These are phyloP conservation scores for Cystobasidiopsis lactophilus DNA, from an alignment of 768 basidiomycete genomes.

Conservation along the genomic window DNA sequence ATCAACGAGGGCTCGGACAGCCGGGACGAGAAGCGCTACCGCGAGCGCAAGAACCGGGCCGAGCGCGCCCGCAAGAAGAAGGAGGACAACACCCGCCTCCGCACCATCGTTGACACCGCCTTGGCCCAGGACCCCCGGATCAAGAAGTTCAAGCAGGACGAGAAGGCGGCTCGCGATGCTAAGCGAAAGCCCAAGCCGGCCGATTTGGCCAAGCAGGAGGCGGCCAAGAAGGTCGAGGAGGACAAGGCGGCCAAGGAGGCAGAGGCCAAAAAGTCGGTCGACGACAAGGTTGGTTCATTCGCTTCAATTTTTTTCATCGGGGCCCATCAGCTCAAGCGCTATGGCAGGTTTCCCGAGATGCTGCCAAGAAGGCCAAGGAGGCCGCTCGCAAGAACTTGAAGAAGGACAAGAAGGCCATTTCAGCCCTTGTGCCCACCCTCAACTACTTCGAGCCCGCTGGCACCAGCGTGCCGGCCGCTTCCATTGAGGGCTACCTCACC, in stretches of 20 bases:
- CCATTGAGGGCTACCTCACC: slow-evolving; percentile 26
- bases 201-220: slow-evolving; percentile 31
- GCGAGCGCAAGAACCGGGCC: slow-evolving; percentile 97
- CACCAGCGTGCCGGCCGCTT: slow-evolving; percentile 23
- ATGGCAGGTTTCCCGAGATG: slow-evolving; percentile 71
- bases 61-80: slow-evolving; percentile 92
- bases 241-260: slow-evolving; percentile 41
- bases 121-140: slow-evolving; percentile 74
- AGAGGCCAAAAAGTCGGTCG: slow-evolving; percentile 36
- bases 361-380: slow-evolving; percentile 70
- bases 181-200: slow-evolving; percentile 39
- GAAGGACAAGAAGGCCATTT: slow-evolving; percentile 24
- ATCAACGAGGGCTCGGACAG: slow-evolving; percentile 94
- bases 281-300: slow-evolving; percentile 57
- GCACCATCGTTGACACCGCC: slow-evolving; percentile 64
- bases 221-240: slow-evolving; percentile 47
- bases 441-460: slow-evolving; percentile 29
- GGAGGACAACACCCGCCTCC: slow-evolving; percentile 79
- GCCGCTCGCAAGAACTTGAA: slow-evolving; percentile 25
- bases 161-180: slow-evolving; percentile 78
- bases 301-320: slow-evolving; percentile 2
- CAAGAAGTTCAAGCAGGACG: slow-evolving; percentile 86
- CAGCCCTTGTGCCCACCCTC: slow-evolving; percentile 24
- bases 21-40: slow-evolving; percentile 95
- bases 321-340: slow-evolving; percentile 41